These are phyloP conservation scores for Cryomyces antarcticus DNA, from an alignment of 495 filamentous ascomycete species.

Conservation along the genomic window DNA sequence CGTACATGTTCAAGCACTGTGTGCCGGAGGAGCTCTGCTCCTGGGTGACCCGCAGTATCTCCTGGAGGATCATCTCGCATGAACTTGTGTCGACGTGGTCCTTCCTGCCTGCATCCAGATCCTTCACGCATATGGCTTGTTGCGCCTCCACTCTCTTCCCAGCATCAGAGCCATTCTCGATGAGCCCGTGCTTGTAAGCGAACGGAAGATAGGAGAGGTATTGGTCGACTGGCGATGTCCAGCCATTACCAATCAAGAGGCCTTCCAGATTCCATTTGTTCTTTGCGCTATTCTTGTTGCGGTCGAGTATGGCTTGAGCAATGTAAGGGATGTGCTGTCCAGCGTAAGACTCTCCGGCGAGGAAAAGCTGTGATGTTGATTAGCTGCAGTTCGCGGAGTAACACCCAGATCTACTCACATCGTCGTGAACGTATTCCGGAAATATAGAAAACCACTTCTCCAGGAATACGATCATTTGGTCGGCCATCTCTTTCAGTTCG, in stretches of 20 bases:
- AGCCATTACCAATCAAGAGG: constrained; percentile 87
- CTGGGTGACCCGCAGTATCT: constrained; percentile 40
- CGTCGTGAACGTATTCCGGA: constrained; percentile 79
- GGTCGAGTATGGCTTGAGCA: constrained; percentile 64
- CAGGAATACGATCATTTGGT: constrained; percentile 70
- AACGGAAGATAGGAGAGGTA: constrained; percentile 75
- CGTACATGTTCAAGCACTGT: constrained; percentile 80
- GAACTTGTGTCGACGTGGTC: constrained; percentile 40
- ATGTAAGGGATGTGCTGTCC: constrained; percentile 97
- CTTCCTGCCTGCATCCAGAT: constrained; percentile 31
- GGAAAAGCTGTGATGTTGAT: constrained; percentile 54
- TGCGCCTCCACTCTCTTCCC: constrained; percentile 49
- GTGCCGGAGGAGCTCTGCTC: constrained; percentile 26
- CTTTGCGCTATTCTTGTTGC: constrained; percentile 39
- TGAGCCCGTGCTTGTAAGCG: constrained; percentile 50
- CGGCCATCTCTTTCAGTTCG: constrained; percentile 74
- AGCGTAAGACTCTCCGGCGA: constrained; percentile 90
- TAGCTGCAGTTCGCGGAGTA: background rate
- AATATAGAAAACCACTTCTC: constrained; percentile 80
- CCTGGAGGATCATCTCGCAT: constrained; percentile 58
- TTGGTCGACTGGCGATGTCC: constrained; percentile 79
- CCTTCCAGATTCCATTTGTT: constrained; percentile 62
- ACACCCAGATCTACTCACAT: constrained; percentile 38
- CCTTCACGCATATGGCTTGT: constrained; percentile 40
- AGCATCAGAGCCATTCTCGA: constrained; percentile 40